A percentile compares a stretch with the other conserved stretches of the same genome.
These are phyloP conservation scores for Aspergillus fischeri DNA, from an alignment of 2,329 filamentous ascomycete species.

Conservation along the genomic window DNA sequence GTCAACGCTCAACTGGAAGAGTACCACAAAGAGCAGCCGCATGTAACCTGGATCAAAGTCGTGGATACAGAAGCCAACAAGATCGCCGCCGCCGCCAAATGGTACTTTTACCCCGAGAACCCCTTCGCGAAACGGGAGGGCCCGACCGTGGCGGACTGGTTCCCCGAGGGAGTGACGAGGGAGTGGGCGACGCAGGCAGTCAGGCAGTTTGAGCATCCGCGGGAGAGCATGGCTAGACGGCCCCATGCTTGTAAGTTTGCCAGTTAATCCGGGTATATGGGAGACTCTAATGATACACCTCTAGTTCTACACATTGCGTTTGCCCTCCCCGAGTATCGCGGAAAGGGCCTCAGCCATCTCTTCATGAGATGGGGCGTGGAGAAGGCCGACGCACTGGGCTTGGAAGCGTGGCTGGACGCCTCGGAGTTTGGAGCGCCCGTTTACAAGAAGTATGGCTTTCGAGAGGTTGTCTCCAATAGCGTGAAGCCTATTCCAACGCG, in stretches of 20 bases:
- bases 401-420: conserved; percentile 24
- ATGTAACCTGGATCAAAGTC: conserved; percentile 29
- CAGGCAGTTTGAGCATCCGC: conserved; percentile 12
- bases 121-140: conserved; percentile 17
- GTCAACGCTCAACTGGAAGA: conserved; percentile 17
- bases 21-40: conserved; percentile 21
- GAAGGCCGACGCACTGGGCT: conserved; percentile 21
- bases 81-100: conserved; percentile 26
- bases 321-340: conserved; percentile 22
- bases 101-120: conserved; percentile 27
- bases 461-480: background rate
- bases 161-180: conserved; percentile 23
- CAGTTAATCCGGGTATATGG: background rate
- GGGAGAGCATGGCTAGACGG: conserved; percentile 14
- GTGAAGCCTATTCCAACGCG: background rate
- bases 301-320: conserved; percentile 22
- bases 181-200: conserved; percentile 17
- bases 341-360: conserved; percentile 18
- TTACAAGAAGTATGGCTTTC: conserved; percentile 14
- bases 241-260: conserved; percentile 19
- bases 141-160: conserved; percentile 25
- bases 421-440: conserved; percentile 9
- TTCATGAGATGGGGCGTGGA: conserved; percentile 24
- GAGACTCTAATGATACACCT: too few species aligned
- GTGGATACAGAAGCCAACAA: conserved; percentile 24